phyloP scores from a whole-genome alignment of 192 early-diverging fungal genomes.

The Coemansia sp. region DNA sequence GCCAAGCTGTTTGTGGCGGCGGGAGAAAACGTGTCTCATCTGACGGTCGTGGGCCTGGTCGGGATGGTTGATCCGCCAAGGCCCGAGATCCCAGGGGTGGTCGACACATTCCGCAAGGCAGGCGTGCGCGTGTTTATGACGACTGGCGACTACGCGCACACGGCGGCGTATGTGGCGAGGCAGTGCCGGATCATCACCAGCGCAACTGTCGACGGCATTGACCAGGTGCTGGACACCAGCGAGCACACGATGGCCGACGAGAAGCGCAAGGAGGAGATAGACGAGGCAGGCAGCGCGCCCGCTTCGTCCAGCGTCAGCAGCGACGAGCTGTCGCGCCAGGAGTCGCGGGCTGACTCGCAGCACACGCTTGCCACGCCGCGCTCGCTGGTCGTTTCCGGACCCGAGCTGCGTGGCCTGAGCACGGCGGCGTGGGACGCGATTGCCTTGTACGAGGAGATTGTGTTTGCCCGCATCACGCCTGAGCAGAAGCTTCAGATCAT shows the following conservation, averaged over 20 bases:
- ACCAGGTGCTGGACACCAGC: slow-evolving; percentile 16
- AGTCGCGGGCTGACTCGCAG: slow-evolving; percentile 13
- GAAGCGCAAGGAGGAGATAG: not conserved
- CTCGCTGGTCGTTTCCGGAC: slow-evolving; percentile 65
- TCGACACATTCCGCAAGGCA: slow-evolving; percentile 60
- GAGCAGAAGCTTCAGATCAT: slow-evolving; percentile 86
- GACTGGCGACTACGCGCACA: slow-evolving; percentile 76
- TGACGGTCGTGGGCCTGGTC: slow-evolving; percentile 71
- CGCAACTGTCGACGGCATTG: slow-evolving; percentile 29
- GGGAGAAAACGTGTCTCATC: slow-evolving; percentile 36
- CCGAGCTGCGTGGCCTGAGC: slow-evolving; percentile 61
- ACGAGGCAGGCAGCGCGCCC: not conserved
- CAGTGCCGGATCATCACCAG: slow-evolving; percentile 72
- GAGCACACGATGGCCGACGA: slow-evolving; percentile 1
- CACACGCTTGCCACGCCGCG: slow-evolving; percentile 4
- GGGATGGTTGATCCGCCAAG: slow-evolving; percentile 85
- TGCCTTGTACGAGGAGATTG: slow-evolving; percentile 67
- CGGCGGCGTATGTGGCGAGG: slow-evolving; percentile 74
- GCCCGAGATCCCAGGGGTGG: slow-evolving; percentile 62
- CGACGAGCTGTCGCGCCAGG: slow-evolving; percentile 5
- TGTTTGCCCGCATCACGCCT: slow-evolving; percentile 85
- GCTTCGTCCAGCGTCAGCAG: not conserved
- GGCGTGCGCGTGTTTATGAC: slow-evolving; percentile 81
- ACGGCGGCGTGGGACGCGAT: slow-evolving; percentile 68
- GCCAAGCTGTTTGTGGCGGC: slow-evolving; percentile 25